Evolutionary conservation across 768 basidiomycete species (phyloP), one percentile per base, ranked within the genome.

Genomic region (Tylopilus vinaceipallidus): DNA sequence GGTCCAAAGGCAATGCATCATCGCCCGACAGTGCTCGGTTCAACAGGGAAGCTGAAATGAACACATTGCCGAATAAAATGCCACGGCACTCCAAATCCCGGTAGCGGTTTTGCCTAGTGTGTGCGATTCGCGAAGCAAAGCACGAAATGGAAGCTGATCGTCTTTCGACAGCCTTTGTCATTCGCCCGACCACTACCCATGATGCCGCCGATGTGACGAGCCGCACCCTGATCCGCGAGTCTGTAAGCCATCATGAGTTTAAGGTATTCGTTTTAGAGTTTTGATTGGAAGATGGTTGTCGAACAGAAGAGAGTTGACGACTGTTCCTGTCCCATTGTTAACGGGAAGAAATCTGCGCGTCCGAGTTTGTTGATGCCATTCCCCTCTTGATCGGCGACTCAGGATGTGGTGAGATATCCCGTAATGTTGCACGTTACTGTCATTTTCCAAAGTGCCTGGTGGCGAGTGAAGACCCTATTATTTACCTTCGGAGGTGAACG

Each of bases 371-470:
- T 26, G 26, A 26, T 12, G 40, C 37, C 47, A 34, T 33, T 38
- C 42, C 17, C 46, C 52, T 13, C 12, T 29, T 48, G 53, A 64
- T 58, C 56, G 47, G 53, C 56, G 44, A 41, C 45, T 58, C 39
- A 30, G 22, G 3, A 12, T 40, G 39, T 30, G 42, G 54, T 43
- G 35, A 39, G 17, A 35, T 23, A 2, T 52, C 30, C 39, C 59
- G 62, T 62, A 64, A 19, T 1, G 17, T 30, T 26, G 38, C 38
- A 49, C 45, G 50, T 34, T 56, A 34, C 42, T 46, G 52, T 54
- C 42, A 49, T 49, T 43, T 39, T 39, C 34, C 29, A 43, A 8
- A 47, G 62, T 61, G 35, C 61, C 61, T 57, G 50, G 32, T 34
- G 34, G 47, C 42, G 19, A 42, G 44, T 6, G 27, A 29, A 29